These are phyloP conservation scores for Hibiscus syriacus DNA, from an alignment of 345 rosid genomes.

Conservation along the genomic window DNA sequence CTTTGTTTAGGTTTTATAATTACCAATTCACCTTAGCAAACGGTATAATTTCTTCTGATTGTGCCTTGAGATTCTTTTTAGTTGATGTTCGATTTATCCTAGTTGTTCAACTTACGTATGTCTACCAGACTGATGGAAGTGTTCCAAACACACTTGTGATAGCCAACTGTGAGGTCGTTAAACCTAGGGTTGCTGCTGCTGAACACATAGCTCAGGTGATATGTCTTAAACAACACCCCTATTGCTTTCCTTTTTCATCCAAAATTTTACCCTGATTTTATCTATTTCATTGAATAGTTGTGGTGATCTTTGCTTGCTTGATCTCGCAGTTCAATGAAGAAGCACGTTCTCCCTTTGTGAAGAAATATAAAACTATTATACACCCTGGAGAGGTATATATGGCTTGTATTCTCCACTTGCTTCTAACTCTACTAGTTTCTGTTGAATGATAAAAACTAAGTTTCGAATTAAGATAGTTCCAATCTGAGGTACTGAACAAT, in stretches of 20 bases:
- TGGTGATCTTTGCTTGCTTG: slow-evolving; percentile 12
- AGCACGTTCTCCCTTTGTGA: slow-evolving; percentile 62
- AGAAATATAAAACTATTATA: slow-evolving; percentile 52
- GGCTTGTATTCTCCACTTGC: background rate
- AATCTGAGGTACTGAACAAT: background rate
- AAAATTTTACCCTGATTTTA: background rate
- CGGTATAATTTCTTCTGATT: background rate
- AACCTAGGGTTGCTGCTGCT: slow-evolving; percentile 83
- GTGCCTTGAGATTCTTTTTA: background rate
- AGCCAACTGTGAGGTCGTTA: slow-evolving; percentile 77
- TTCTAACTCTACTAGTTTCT: background rate
- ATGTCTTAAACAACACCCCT: background rate
- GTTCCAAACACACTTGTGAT: slow-evolving; percentile 84
- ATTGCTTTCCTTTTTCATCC: background rate
- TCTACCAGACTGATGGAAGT: slow-evolving; percentile 68
- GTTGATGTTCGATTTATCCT: background rate
- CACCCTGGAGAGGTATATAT: slow-evolving; percentile 64
- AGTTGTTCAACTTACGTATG: slow-evolving; percentile 7
- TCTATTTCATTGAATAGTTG: background rate
- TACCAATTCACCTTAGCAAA: background rate
- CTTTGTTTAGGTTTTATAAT: background rate
- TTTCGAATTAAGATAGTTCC: background rate
- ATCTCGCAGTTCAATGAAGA: slow-evolving; percentile 51
- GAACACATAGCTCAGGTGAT: slow-evolving; percentile 80
- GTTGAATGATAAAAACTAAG: background rate